Conservation (phyloP, 2,329 filamentous ascomycete species). For the Fusarium pseudocircinatum region DNA sequence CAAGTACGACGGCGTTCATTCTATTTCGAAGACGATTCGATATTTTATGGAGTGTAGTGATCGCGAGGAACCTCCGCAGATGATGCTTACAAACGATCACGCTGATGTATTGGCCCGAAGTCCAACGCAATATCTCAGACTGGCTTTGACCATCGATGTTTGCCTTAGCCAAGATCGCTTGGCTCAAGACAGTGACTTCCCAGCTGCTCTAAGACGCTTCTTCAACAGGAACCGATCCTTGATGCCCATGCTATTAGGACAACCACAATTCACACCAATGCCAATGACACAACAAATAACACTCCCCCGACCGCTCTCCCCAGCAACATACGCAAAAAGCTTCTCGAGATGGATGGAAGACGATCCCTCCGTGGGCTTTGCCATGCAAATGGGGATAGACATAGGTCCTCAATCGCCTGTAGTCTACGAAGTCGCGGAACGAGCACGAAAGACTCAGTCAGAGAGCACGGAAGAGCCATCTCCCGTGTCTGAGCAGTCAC, state of each 20-base stretch:
- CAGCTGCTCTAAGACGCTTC: neutral
- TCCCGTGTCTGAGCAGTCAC: neutral
- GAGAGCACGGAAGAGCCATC: neutral
- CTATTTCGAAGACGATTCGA: constrained; percentile 32
- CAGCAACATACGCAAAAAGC: constrained; percentile 1
- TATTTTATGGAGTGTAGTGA: constrained; percentile 36
- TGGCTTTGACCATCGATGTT: constrained; percentile 33
- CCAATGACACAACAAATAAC: neutral
- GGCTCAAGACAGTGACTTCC: constrained; percentile 29
- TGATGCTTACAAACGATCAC: neutral
- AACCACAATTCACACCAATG: neutral
- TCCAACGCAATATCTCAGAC: constrained; percentile 22
- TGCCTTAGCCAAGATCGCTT: constrained; percentile 32
- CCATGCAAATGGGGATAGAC: constrained; percentile 30
- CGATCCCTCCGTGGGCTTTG: constrained; percentile 24
- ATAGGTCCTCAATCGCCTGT: neutral
- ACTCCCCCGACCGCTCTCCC: constrained; percentile 12
- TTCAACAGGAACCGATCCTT: constrained; percentile 1
- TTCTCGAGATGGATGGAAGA: constrained; percentile 32
- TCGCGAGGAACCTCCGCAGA: neutral
- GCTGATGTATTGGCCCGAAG: constrained; percentile 20
- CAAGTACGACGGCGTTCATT: constrained; percentile 34
- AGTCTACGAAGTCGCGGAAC: neutral
- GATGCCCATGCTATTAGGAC: constrained; percentile 12
- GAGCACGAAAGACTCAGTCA: neutral